Evolutionary conservation across 176 grass and related monocot genomes (phyloP).

Genomic region (Secale cereale): DNA sequence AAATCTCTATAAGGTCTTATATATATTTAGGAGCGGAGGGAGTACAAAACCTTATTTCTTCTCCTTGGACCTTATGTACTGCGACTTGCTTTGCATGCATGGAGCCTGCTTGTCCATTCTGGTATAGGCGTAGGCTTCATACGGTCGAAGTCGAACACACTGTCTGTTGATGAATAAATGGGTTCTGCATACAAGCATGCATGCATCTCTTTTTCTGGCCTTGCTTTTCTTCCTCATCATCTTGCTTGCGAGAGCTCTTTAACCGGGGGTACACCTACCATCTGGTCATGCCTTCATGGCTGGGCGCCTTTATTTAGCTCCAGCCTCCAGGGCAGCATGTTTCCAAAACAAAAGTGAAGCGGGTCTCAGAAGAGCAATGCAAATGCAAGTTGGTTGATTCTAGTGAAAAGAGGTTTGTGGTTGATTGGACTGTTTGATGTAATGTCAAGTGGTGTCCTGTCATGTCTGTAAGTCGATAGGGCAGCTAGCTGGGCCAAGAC

Average conservation of each 20-base stretch:
- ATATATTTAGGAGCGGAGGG: too few relatives aligned
- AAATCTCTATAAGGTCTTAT: too few relatives aligned
- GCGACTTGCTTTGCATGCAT: not conserved
- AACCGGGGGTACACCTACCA: not conserved
- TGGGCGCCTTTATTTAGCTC: not conserved
- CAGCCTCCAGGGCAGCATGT: not conserved
- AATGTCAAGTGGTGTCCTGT: not conserved
- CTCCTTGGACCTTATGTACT: not conserved
- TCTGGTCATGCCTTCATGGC: not conserved
- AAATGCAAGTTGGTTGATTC: not conserved
- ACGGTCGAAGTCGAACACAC: not conserved
- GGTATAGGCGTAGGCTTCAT: not conserved
- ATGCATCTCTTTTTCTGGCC: slow-evolving; percentile 7
- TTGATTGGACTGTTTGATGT: not conserved
- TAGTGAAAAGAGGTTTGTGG: not conserved
- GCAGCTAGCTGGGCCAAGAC: not conserved
- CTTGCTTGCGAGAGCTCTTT: not conserved
- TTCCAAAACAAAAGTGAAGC: not conserved
- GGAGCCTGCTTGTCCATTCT: slow-evolving; percentile 7
- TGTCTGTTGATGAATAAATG: slow-evolving; percentile 5
- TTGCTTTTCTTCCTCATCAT: not conserved
- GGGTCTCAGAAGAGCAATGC: not conserved
- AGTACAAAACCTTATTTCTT: not conserved
- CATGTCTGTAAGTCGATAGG: not conserved
- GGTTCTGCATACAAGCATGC: not conserved